These are phyloP conservation scores for Verticillium tricorpus DNA, from an alignment of 2,329 filamentous ascomycete species.

Conservation along the genomic window DNA sequence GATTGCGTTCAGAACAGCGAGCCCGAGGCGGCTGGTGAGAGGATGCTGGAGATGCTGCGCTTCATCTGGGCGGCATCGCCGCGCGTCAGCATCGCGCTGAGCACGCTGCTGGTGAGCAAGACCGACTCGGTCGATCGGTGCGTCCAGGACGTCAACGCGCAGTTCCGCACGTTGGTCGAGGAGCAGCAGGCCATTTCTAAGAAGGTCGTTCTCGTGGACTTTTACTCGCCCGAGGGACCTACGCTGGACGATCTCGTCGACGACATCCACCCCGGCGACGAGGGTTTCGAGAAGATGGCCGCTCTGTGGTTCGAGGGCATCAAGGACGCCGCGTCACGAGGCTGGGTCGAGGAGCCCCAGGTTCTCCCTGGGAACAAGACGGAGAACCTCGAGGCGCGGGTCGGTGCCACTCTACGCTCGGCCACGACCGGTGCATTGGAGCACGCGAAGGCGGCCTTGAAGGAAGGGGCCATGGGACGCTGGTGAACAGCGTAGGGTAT, in stretches of 20 bases:
- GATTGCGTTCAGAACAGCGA: conserved; percentile 31
- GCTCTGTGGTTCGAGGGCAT: conserved; percentile 27
- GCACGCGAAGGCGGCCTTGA: background rate
- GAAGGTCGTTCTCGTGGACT: conserved; percentile 33
- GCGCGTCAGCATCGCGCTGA: conserved; percentile 29
- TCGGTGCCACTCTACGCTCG: background rate
- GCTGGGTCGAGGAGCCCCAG: conserved; percentile 16
- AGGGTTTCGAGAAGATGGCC: conserved; percentile 37
- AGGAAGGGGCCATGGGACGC: background rate
- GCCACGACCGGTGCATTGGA: background rate
- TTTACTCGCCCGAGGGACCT: conserved; percentile 27
- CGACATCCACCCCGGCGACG: conserved; percentile 32
- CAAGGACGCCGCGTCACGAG: conserved; percentile 18
- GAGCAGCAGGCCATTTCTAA: conserved; percentile 21
- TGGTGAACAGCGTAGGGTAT: background rate
- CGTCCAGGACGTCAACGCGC: conserved; percentile 26
- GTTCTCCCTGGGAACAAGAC: conserved; percentile 4
- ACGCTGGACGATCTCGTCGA: conserved; percentile 28
- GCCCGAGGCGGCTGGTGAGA: conserved; percentile 21
- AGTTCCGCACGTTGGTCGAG: conserved; percentile 22
- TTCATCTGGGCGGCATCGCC: conserved; percentile 26
- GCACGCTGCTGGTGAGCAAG: conserved; percentile 31
- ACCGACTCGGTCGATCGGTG: conserved; percentile 18
- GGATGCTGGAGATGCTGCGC: conserved; percentile 30
- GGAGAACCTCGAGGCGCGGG: background rate